Conservation (phyloP, 73 alveolate genomes). For the Diophrys sp. region DNA sequence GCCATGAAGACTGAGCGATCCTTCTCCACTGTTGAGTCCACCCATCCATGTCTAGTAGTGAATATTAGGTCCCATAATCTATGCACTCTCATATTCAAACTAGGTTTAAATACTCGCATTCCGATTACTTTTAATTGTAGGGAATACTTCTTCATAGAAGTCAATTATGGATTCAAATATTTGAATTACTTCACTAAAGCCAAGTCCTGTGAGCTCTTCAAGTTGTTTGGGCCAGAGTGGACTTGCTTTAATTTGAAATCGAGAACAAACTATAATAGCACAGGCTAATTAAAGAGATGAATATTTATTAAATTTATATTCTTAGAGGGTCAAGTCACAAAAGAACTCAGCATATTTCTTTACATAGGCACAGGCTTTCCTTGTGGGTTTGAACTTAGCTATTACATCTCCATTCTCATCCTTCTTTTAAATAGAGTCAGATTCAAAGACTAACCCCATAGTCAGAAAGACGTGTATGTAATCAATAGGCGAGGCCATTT, state of each 20-base stretch:
- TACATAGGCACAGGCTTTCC: slow-evolving; percentile 1
- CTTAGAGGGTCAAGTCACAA: slow-evolving; percentile 51
- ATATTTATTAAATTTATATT: slow-evolving; percentile 40
- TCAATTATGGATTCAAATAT: background rate
- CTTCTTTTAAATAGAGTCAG: slow-evolving; percentile 18
- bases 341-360: slow-evolving; percentile 59
- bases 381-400: background rate
- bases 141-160: background rate
- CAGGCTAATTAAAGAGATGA: slow-evolving; percentile 54
- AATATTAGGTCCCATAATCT: too few species aligned
- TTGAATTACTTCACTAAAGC: background rate
- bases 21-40: too few species aligned
- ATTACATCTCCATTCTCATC: too few species aligned
- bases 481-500: slow-evolving; percentile 35
- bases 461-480: slow-evolving; percentile 20
- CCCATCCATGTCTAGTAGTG: too few species aligned
- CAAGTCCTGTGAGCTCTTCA: background rate
- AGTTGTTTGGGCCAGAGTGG: background rate
- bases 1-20: background rate
- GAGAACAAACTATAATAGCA: slow-evolving; percentile 46
- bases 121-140: background rate
- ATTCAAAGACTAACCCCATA: slow-evolving; percentile 37
- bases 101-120: background rate
- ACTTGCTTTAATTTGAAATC: background rate
- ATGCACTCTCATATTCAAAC: background rate